Evolutionary conservation across 495 filamentous ascomycete species (phyloP).

Genomic region (Tetracladium marchalianum): DNA sequence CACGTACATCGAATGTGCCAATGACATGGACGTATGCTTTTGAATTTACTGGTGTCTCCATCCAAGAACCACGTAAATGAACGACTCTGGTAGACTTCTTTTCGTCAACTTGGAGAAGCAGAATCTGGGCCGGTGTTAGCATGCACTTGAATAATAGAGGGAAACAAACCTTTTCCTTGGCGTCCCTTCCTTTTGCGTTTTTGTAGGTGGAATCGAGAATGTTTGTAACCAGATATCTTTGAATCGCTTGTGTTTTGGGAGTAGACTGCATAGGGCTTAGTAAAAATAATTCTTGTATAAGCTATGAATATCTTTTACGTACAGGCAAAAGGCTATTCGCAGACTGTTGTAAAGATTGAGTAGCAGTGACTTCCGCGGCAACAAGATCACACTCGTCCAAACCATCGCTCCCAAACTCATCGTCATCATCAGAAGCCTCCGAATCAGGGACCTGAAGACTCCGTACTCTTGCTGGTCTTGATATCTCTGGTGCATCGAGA

Average conservation of each 20-base stretch:
- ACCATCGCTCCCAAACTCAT: constrained; percentile 49
- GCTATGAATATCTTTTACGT: constrained; percentile 32
- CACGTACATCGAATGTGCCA: constrained; percentile 54
- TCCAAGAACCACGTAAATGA: constrained; percentile 75
- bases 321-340: constrained; percentile 28
- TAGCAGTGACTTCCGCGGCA: constrained; percentile 48
- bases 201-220: constrained; percentile 57
- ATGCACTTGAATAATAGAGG: constrained; percentile 8
- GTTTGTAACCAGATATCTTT: constrained; percentile 70
- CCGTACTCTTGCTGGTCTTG: too few relatives aligned
- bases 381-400: constrained; percentile 63
- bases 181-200: constrained; percentile 46
- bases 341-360: constrained; percentile 28
- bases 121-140: constrained; percentile 38
- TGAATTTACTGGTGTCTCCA: constrained; percentile 60
- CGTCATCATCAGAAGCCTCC: constrained; percentile 13
- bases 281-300: constrained; percentile 14
- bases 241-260: constrained; percentile 58
- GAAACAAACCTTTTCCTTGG: constrained; percentile 57
- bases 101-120: constrained; percentile 66
- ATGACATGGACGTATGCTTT: constrained; percentile 78
- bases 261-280: constrained; percentile 39
- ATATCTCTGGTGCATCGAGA: not conserved
- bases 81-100: constrained; percentile 55
- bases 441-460: too few relatives aligned